Base-by-base conservation (phyloP, 495 filamentous ascomycete species). In the Pseudomonodictys pantanalensis region DNA sequence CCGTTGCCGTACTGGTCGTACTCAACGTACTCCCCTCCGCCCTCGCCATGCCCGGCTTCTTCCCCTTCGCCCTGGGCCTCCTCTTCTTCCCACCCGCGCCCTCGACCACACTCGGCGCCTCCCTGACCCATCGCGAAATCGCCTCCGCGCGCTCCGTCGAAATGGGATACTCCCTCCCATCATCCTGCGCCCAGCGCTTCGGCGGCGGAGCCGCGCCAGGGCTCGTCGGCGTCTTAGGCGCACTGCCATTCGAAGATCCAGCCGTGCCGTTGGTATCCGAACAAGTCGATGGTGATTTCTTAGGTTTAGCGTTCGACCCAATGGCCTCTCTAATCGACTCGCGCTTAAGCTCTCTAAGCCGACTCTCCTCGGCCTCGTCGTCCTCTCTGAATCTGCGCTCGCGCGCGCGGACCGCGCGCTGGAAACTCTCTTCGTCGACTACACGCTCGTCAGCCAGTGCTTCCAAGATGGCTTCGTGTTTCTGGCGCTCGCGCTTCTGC, bases 121-220 rank as follows among this genome's bases (percentile, higher is more conserved):
- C 85, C 25, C 73, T 75, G 44, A 91, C 80, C 88, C 88, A 91
- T 23, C 82, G 74, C 3, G 83, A 80, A 46, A 91, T 77, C 30
- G 80, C 80, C 39, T 81, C 77, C 0, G 87, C 88, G 33, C 88
- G 77, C 51, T 88, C 86, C 6, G 85, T 88, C 3, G 78, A 76
- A 61, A 88, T 83, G 0, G 83, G 81, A 68, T 87, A 87, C 58
- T 89, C 86, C 67, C 79, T 81, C 3, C 79, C 83, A 56, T 85
- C 83, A 38, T 83, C 82, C 48, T 82, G 78, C 10, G 83, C 81
- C 84, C 85, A 86, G 5, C 83, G 69, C 58, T 85, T 85, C 10
- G 79, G 79, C 44, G 58, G n/a, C 18, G 65, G 41, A 26, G 60
- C 50, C 12, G 57, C 35, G 11, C 28, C 17, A 18, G 52, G 43